Evolutionary conservation across 2,329 filamentous ascomycete species (phyloP), one percentile per base, ranked within the genome.

Genomic region (Botrytis cinerea): DNA sequence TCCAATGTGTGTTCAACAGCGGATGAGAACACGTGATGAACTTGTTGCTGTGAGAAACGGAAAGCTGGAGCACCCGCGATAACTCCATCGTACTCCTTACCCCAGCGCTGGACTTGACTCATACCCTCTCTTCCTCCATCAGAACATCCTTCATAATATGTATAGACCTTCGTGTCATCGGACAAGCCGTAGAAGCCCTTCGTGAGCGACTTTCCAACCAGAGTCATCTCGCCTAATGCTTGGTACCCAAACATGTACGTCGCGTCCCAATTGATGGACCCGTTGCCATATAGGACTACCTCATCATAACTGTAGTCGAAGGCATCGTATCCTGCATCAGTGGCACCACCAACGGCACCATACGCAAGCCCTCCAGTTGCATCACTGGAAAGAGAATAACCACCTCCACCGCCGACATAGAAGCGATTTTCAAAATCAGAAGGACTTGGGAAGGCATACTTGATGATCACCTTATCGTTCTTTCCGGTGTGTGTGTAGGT

Each of bases 261-360:
- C 0, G 78, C 75, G 6, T 82, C 78, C 78, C 78, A 82, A 74
- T 83, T 81, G 3, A 68, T 74, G 9, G 83, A 63, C 22, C 61
- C 61, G 3, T 63, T 63, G 9, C 61, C 61, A 45, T n/a, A 45
- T 83, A 84, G 79, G 74, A 83, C 81, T 4, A 79, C 82, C 4
- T 72, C 77, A 71, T 85, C 82, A n/a, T 54, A 51, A 80, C 83
- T 35, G 82, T 78, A 40, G 80, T 83, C 77, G 76, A 87, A 86
- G 43, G 81, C 80, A 45, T 85, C 85, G 75, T 86, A 87, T 1
- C 86, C 86, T n/a, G 84, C 86, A 73, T 87, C 84, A 0, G 86
- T 87, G 45, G 82, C 79, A 46, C 85, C 86, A 10, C 83, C 82
- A 1, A 84, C 85, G 57, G 84, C 85, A 28, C 85, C 85, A 68